A percentile compares a stretch with the other conserved stretches of the same genome.
Conservation (phyloP, 1,284 basidiomycete species). For the Ustilago shanxiensis region DNA sequence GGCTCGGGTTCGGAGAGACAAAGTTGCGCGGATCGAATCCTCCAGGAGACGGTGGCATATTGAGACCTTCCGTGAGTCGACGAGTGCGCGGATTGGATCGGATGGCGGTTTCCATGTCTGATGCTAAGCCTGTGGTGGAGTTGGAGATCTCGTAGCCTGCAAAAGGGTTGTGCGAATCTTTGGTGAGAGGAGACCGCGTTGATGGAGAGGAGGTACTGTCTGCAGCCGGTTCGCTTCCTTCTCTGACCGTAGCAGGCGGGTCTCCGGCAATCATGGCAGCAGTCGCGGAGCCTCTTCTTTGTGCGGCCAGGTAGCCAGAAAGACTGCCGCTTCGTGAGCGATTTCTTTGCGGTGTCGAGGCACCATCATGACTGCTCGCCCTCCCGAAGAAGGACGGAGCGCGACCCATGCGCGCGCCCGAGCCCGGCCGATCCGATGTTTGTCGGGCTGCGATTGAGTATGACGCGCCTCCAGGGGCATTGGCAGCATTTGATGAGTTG, state of each 20-base stretch:
- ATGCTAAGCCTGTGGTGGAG: slow-evolving; percentile 18
- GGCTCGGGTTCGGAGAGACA: slow-evolving; percentile 52
- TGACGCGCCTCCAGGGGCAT: not conserved
- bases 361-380: slow-evolving; percentile 52
- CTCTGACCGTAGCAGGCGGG: slow-evolving; percentile 21
- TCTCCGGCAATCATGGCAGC: slow-evolving; percentile 22
- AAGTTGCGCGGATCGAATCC: slow-evolving; percentile 53
- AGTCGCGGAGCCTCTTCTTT: slow-evolving; percentile 37
- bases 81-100: slow-evolving; percentile 40
- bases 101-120: slow-evolving; percentile 39
- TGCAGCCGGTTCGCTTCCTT: slow-evolving; percentile 17
- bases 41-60: slow-evolving; percentile 24
- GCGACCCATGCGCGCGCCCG: slow-evolving; percentile 21
- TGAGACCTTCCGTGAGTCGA: slow-evolving; percentile 38
- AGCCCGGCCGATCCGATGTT: slow-evolving; percentile 7
- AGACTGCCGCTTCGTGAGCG: slow-evolving; percentile 50
- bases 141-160: slow-evolving; percentile 36
- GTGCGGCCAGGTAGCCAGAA: slow-evolving; percentile 32
- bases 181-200: not conserved
- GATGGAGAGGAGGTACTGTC: slow-evolving; percentile 12
- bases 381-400: slow-evolving; percentile 46
- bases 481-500: not conserved
- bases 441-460: slow-evolving; percentile 16
- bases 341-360: slow-evolving; percentile 29
- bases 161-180: slow-evolving; percentile 15